Conservation (phyloP, 768 basidiomycete genomes). For the Termitomyces sp. region DNA sequence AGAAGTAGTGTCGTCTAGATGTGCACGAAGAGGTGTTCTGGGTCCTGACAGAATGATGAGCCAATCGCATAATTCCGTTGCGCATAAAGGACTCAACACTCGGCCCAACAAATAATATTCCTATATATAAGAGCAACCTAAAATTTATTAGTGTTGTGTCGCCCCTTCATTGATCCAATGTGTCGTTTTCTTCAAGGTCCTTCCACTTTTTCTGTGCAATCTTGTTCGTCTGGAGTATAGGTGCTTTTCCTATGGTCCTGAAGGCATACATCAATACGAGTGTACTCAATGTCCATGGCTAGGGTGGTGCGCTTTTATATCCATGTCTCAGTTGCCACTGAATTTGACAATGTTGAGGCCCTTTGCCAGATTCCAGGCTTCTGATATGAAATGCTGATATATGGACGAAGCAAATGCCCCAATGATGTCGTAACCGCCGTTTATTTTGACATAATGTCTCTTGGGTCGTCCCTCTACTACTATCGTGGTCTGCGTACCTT, state of each 20-base stretch:
- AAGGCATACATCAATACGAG: not conserved
- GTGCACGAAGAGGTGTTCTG: not conserved
- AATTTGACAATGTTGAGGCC: not conserved
- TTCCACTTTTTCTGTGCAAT: not conserved
- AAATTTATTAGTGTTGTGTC: not conserved
- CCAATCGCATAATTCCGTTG: constrained; percentile 43
- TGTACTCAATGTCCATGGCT: not conserved
- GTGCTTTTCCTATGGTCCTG: not conserved
- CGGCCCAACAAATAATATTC: constrained; percentile 12
- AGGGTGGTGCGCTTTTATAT: not conserved
- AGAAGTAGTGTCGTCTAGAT: constrained; percentile 11
- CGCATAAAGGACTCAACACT: constrained; percentile 42
- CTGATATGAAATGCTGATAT: not conserved
- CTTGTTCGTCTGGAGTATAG: too few relatives aligned
- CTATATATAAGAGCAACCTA: not conserved
- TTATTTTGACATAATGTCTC: not conserved
- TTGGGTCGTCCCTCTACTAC: not conserved
- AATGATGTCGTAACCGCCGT: not conserved
- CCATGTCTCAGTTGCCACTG: not conserved
- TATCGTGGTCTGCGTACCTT: too few relatives aligned
- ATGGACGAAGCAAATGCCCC: not conserved
- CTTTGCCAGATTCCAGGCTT: not conserved
- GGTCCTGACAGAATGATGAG: constrained; percentile 11
- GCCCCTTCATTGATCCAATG: not conserved
- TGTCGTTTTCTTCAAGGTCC: not conserved